phyloP scores from a whole-genome alignment of 805 yeast species.

The Lipomyces kockii region DNA sequence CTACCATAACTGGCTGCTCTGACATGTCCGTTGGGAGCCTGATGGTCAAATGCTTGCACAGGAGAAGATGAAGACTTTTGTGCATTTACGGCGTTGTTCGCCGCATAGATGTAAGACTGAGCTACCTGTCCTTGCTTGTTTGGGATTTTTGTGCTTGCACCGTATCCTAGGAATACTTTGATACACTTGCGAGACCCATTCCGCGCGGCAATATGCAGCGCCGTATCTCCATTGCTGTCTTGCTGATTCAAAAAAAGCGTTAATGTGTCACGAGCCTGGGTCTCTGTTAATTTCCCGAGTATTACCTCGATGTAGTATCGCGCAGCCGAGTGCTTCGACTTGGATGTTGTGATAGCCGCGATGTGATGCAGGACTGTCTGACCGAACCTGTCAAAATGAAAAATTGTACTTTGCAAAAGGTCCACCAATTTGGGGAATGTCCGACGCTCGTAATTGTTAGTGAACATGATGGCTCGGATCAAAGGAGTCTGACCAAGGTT shows the following conservation, averaged over 20 bases:
- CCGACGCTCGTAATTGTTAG: conserved; percentile 81
- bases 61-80: conserved; percentile 17
- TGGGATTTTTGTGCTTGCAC: conserved; percentile 53
- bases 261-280: conserved; percentile 61
- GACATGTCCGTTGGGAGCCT: not conserved
- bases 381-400: conserved; percentile 70
- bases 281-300: conserved; percentile 71
- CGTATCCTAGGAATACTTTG: conserved; percentile 52
- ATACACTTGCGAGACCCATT: conserved; percentile 55
- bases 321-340: conserved; percentile 75
- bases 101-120: conserved; percentile 44
- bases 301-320: conserved; percentile 79
- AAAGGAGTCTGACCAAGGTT: conserved; percentile 84
- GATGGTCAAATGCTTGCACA: not conserved
- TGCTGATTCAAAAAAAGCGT: conserved; percentile 63
- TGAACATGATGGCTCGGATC: conserved; percentile 81
- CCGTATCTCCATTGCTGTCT: conserved; percentile 84
- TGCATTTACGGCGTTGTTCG: not conserved
- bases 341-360: conserved; percentile 68
- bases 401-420: conserved; percentile 73
- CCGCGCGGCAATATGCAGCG: conserved; percentile 75
- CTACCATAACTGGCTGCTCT: conserved; percentile 4
- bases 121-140: conserved; percentile 51
- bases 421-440: conserved; percentile 81
- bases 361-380: conserved; percentile 88